A percentile compares a stretch with the other conserved stretches of the same genome.
phyloP scores from a whole-genome alignment of 805 yeast genomes.

The Candida tibetensis region DNA sequence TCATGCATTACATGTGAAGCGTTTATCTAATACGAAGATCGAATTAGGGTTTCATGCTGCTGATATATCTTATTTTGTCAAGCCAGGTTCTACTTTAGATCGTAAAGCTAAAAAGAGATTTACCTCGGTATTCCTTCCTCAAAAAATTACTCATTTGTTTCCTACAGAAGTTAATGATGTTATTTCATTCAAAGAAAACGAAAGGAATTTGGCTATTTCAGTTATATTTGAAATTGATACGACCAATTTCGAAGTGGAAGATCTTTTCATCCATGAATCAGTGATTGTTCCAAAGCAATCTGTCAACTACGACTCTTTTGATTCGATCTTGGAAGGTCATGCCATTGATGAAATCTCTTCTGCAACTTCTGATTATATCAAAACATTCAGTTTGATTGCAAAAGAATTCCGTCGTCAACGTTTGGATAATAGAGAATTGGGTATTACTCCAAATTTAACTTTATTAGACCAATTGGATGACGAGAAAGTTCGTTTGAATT shows the following conservation, averaged over 20 bases:
- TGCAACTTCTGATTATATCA: constrained; percentile 63
- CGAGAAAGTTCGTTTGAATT: constrained; percentile 67
- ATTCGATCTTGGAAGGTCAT: constrained; percentile 41
- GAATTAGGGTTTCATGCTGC: constrained; percentile 85
- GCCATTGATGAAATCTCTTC: constrained; percentile 35
- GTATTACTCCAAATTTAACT: constrained; percentile 53
- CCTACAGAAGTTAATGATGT: constrained; percentile 63
- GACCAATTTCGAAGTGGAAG: constrained; percentile 64
- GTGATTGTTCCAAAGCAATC: constrained; percentile 60
- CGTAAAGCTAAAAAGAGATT: constrained; percentile 89
- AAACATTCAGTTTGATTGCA: constrained; percentile 62
- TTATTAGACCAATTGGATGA: constrained; percentile 82
- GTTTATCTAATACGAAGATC: constrained; percentile 55
- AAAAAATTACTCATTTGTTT: constrained; percentile 61
- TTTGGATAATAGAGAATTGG: constrained; percentile 48
- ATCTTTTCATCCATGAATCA: constrained; percentile 75
- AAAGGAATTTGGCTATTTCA: constrained; percentile 64
- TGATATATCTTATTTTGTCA: constrained; percentile 72
- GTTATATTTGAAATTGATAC: constrained; percentile 80
- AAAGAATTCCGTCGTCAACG: constrained; percentile 70
- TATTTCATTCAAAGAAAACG: constrained; percentile 60
- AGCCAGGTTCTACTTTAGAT: constrained; percentile 74
- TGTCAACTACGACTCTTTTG: constrained; percentile 55
- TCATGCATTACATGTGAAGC: constrained; percentile 78
- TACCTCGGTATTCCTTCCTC: constrained; percentile 84